These are phyloP conservation scores for Monilinia polystroma DNA, from an alignment of 2,329 filamentous ascomycete species.

Conservation along the genomic window DNA sequence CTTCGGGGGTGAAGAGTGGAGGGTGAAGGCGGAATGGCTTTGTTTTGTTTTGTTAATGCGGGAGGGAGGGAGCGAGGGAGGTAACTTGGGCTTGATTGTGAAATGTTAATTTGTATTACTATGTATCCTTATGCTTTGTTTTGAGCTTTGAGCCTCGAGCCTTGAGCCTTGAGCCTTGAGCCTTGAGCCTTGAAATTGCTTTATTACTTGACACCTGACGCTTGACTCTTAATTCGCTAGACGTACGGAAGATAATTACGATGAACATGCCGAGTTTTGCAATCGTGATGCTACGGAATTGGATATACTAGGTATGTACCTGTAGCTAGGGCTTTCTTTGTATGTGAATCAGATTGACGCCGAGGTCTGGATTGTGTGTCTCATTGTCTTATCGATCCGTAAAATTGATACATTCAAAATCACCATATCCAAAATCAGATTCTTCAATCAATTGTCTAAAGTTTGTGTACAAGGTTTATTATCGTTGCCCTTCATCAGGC, in stretches of 20 bases:
- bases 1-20: too few relatives aligned
- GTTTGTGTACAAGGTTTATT: conserved; percentile 12
- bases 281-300: not conserved
- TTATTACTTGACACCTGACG: not conserved
- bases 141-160: too few relatives aligned
- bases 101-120: conserved; percentile 3
- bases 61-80: too few relatives aligned
- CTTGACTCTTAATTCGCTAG: not conserved
- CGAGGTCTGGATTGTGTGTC: conserved; percentile 1
- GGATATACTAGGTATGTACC: not conserved
- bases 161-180: too few relatives aligned
- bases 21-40: too few relatives aligned
- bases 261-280: not conserved
- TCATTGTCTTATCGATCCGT: conserved; percentile 17
- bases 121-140: conserved; percentile 4
- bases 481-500: conserved; percentile 11
- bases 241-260: not conserved
- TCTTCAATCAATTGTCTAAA: conserved; percentile 8
- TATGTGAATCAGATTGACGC: conserved; percentile 5
- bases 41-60: not conserved
- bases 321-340: not conserved
- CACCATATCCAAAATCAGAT: not conserved
- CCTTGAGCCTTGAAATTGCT: not conserved
- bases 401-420: not conserved
- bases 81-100: not conserved